Base-by-base conservation (phyloP, 192 early-diverging fungal species). In the Entrophospora sp. region DNA sequence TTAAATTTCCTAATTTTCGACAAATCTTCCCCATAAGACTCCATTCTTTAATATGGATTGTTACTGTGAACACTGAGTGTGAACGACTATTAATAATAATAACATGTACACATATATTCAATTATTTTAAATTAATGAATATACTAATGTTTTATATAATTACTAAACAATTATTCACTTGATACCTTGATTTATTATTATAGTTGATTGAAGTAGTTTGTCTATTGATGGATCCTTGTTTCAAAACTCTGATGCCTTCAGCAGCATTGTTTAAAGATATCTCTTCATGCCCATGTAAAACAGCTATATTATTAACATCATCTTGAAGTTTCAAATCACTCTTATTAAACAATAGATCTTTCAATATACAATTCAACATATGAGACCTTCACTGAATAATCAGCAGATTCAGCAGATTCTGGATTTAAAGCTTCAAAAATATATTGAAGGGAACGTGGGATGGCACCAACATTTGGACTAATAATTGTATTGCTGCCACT, bases 1-100 rank as follows among this genome's bases (percentile, higher is more conserved):
- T 96, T 95, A 10, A 98, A 77, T 57, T 98, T 98, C 16, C 95
- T 94, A 37, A 92, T 79, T 76, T 91, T 93, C 20, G 92, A 65
- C 0, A 95, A 68, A 36, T 93, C 91, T 61, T 95, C 91, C 30
- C 92, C 91, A 34, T 89, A 87, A 10, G 83, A 67, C 0, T 82
- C 75, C 0, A 83, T 72, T 98, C 95, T 61, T 87, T 89, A 25
- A 91, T 90, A 72, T 91, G 87, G 5, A 93, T 87, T 2, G 87
- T 93, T 20, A 98, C 82, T 4, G 92, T 88, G 71, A 93, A 96
- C 13, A 98, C 89, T n/a, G 88, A 89, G 68, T 98, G 95, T 5
- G 93, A 95, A 31, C 95, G 87, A 75, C 91, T n/a, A n/a, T n/a
- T n/a, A n/a, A n/a, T 93, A 64, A 14, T 10, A 13, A 10, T 36